Percentiles rank a stretch among this genome's conserved stretches.
phyloP scores from a whole-genome alignment of 2,329 filamentous ascomycete species.

The Colletotrichum sp. region DNA sequence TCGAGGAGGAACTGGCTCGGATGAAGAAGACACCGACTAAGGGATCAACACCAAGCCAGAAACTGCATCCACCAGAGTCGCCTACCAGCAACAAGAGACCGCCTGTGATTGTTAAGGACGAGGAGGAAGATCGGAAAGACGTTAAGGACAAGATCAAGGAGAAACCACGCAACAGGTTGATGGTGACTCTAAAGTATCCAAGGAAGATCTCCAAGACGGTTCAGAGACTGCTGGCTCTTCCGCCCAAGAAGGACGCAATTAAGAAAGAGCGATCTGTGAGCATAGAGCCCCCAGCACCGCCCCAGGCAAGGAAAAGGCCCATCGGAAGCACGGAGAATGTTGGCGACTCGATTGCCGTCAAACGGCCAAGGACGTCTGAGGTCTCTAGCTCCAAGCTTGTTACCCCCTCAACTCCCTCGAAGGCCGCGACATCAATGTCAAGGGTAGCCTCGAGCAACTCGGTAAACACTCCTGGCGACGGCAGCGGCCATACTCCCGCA shows the following conservation, averaged over 20 bases:
- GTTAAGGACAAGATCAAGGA: constrained; percentile 20
- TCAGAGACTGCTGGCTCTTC: constrained; percentile 51
- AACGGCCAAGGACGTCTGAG: constrained; percentile 50
- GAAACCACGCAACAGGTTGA: constrained; percentile 28
- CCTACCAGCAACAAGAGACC: constrained; percentile 33
- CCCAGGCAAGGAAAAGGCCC: constrained; percentile 55
- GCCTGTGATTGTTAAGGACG: constrained; percentile 27
- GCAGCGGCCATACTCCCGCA: constrained; percentile 45
- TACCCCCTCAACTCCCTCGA: constrained; percentile 57
- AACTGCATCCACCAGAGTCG: constrained; percentile 34
- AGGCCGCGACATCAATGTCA: constrained; percentile 54
- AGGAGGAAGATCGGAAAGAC: constrained; percentile 38
- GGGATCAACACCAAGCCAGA: constrained; percentile 21
- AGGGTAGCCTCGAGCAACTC: constrained; percentile 60
- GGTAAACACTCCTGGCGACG: constrained; percentile 54
- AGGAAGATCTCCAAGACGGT: constrained; percentile 50
- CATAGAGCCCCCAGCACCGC: constrained; percentile 39
- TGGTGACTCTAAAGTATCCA: constrained; percentile 56
- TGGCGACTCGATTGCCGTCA: constrained; percentile 41
- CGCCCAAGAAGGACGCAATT: constrained; percentile 31
- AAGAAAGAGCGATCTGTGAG: constrained; percentile 47
- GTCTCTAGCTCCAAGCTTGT: constrained; percentile 36
- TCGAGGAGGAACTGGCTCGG: constrained; percentile 52
- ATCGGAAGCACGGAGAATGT: constrained; percentile 38
- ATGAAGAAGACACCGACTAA: constrained; percentile 33